These are phyloP conservation scores for Trichosanthes truncata DNA, from an alignment of 306 rosid species.

Conservation along the genomic window DNA sequence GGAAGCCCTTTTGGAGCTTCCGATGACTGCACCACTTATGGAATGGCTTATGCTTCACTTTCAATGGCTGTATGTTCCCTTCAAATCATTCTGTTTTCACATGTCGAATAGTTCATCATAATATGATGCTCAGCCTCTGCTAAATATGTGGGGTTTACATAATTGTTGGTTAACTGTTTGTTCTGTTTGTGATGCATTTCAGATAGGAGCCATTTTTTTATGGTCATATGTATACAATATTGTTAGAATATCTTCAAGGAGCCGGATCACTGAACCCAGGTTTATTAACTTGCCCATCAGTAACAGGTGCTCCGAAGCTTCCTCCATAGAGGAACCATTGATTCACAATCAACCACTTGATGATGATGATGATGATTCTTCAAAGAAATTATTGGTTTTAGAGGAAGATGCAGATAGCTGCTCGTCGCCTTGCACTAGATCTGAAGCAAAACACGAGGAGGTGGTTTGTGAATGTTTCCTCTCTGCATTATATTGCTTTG, in stretches of 20 bases:
- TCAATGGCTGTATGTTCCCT: slow-evolving; percentile 38
- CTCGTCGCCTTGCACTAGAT: slow-evolving; percentile 20
- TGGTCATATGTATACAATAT: slow-evolving; percentile 84
- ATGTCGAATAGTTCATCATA: background rate
- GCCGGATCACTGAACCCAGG: slow-evolving; percentile 8
- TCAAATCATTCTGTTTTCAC: background rate
- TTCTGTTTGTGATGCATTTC: slow-evolving; percentile 10
- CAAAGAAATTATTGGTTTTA: slow-evolving; percentile 4
- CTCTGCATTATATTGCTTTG: background rate
- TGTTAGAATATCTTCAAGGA: slow-evolving; percentile 46
- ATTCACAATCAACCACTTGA: slow-evolving; percentile 21
- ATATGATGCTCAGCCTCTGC: background rate
- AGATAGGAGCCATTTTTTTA: slow-evolving; percentile 59
- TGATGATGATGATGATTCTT: slow-evolving; percentile 11
- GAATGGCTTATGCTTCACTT: slow-evolving; percentile 49
- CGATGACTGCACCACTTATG: slow-evolving; percentile 27
- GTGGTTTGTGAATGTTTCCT: slow-evolving; percentile 15
- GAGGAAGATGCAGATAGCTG: slow-evolving; percentile 22
- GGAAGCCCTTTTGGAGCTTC: slow-evolving; percentile 54
- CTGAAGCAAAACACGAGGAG: slow-evolving; percentile 32
- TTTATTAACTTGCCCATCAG: slow-evolving; percentile 11
- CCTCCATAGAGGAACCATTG: slow-evolving; percentile 17
- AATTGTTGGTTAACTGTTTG: background rate
- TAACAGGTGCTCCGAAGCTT: slow-evolving; percentile 17
- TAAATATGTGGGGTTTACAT: background rate